Evolutionary conservation across 345 rosid species (phyloP), one percentile per base, ranked within the genome.

Genomic region (Aurinia saxatilis): DNA sequence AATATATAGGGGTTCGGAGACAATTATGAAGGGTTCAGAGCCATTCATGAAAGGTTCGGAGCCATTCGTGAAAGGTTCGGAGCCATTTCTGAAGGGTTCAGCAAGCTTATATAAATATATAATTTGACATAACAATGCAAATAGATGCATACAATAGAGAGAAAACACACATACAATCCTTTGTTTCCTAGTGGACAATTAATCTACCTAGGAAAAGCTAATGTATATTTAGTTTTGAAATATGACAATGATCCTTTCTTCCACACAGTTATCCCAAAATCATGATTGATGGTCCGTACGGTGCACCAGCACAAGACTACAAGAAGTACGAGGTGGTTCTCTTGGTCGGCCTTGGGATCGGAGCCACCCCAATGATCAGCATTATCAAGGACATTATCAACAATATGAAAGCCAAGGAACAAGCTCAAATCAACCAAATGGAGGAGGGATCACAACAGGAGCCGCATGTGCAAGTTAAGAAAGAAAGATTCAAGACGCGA

Each of bases 361-460:
- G 91, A 46, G 91, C 87, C 34, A 85, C 87, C 5, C 95, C 91
- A 0, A 82, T 87, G 91, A 87, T 87, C 71, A 87, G 95, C 77
- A 83, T 85, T 13, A 60, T 87, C n/a, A 85, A 85, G 72, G 95
- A 87, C 78, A 82, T 87, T 56, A 82, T 80, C 35, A 78, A 55
- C 71, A 84, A 85, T 73, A 78, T 72, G 1, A 75, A 60, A 33
- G 70, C 75, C 27, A 84, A 65, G 11, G 80, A 82, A 49, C 34
- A 68, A 4, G 16, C 38, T 35, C 67, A 50, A 37, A 78, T 74
- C 31, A 71, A 38, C 41, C 11, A 62, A 35, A 56, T 72, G 44
- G 71, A 72, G 45, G 79, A 41, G 37, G 78, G 82, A 54, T 50
- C 17, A 1, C 57, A 38, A 39, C 50, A 58, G 3, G 8, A 57